Base-by-base conservation (phyloP, 306 rosid species). In the Albizia julibrissin region DNA sequence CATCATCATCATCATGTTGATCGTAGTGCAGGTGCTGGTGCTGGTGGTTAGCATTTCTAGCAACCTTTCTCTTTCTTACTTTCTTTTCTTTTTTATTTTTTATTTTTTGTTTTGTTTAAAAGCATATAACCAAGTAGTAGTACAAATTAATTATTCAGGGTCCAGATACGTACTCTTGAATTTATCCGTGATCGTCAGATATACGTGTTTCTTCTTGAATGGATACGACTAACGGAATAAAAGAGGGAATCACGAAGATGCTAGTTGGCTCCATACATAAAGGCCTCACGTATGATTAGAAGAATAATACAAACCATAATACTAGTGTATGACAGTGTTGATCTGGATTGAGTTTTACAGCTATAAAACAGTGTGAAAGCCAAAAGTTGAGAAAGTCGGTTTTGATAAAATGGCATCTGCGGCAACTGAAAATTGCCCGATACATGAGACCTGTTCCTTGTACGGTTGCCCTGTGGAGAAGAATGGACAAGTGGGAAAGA, bases 41-140 rank as follows among this genome's bases (percentile, higher is more conserved):
- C 29, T 26, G 65, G 84, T 24, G 61, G 80, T 84, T 78, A 77
- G 62, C 83, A 84, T 87, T 84, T 82, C 82, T 86, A 80, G 83
- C 88, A 79, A 80, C 79, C 61, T 79, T 69, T 80, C 69, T 50
- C 72, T 39, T 67, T 14, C 47, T n/a, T 34, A 10, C 14, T 75
- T 64, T 62, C 37, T 62, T 61, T 24, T 61, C 19, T 13, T 26
- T 72, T 77, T 62, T 75, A 0, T 69, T 19, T 79, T 69, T 8
- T 76, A 39, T 10, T 11, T 46, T 12, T 1, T 11, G n/a, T 44
- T 46, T 72, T 72, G 66, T 83, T 46, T 46, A 15, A 65, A 77
- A 69, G 34, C 37, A 14, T 46, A 21, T 21, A 39, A 72, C 22
- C 66, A 78, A 64, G 46, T 37, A 37, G 74, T 3, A 44, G 79